Conservation (phyloP, 257 asterid genomes). For the Fraxinus americana region DNA sequence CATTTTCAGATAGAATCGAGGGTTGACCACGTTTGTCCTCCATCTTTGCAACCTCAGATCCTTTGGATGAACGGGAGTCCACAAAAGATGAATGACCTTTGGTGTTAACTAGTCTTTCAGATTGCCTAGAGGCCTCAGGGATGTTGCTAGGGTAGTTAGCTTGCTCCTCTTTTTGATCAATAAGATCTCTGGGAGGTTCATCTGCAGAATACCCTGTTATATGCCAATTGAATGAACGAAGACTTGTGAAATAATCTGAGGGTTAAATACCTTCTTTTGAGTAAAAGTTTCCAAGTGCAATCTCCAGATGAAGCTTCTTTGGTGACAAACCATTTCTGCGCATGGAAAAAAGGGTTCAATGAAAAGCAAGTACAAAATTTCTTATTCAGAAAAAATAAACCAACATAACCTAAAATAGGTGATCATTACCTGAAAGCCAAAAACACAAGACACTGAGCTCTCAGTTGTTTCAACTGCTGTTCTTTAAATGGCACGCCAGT, state of each 20-base stretch:
- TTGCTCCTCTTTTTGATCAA: conserved; percentile 80
- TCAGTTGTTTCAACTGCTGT: conserved; percentile 93
- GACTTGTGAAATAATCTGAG: conserved; percentile 23
- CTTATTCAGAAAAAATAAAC: conserved; percentile 6
- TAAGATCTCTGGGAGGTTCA: conserved; percentile 66
- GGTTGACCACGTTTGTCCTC: conserved; percentile 56
- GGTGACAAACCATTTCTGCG: conserved; percentile 91
- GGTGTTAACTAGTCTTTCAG: conserved; percentile 56
- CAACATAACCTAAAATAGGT: conserved; percentile 11
- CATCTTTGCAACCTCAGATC: conserved; percentile 50
- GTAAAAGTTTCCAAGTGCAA: conserved; percentile 85
- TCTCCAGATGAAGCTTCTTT: conserved; percentile 96
- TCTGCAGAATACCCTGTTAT: conserved; percentile 54
- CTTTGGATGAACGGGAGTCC: conserved; percentile 49
- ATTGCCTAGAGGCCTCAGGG: conserved; percentile 52
- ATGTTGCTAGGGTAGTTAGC: conserved; percentile 47
- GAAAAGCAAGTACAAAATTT: conserved; percentile 22
- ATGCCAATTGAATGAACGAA: conserved; percentile 17
- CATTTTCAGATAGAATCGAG: conserved; percentile 49
- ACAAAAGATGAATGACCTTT: conserved; percentile 43
- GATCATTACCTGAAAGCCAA: conserved; percentile 80
- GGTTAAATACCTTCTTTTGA: conserved; percentile 71
- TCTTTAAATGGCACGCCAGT: conserved; percentile 79
- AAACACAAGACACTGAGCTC: conserved; percentile 99
- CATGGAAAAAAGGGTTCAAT: conserved; percentile 26